Evolutionary conservation across 768 basidiomycete species (phyloP).

Genomic region (Phlebiopsis flavidoalba): DNA sequence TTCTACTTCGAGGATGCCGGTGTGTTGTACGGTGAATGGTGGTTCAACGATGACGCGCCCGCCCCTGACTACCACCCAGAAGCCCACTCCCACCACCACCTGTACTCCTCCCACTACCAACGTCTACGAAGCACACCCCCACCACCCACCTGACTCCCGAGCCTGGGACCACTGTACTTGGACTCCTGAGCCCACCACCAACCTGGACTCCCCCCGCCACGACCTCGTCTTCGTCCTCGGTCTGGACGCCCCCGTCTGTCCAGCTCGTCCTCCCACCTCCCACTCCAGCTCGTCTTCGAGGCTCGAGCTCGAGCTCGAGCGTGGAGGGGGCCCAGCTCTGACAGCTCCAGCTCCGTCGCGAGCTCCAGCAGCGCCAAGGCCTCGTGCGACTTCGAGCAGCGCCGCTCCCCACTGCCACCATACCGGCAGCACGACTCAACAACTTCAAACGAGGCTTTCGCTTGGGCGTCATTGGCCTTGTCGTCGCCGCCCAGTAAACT

Average conservation of each 20-base stretch:
- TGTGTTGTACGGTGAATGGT: constrained; percentile 60
- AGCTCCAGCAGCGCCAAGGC: constrained; percentile 19
- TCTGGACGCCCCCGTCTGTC: constrained; percentile 20
- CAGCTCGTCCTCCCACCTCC: constrained; percentile 6
- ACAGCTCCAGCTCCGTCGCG: constrained; percentile 12
- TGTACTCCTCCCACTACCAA: constrained; percentile 12
- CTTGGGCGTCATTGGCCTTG: constrained; percentile 22
- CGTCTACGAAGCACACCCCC: not conserved
- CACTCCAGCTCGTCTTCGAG: constrained; percentile 8
- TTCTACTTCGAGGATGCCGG: constrained; percentile 48
- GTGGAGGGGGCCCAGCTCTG: not conserved
- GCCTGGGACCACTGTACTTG: not conserved
- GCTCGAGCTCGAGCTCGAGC: not conserved
- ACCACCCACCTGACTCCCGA: not conserved
- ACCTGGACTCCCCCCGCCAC: constrained; percentile 22
- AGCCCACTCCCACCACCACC: constrained; percentile 8
- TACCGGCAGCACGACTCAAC: constrained; percentile 27
- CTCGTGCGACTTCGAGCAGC: constrained; percentile 14
- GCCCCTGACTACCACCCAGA: constrained; percentile 12
- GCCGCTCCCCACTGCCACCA: constrained; percentile 20
- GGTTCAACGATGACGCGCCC: constrained; percentile 36
- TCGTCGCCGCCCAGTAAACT: constrained; percentile 10
- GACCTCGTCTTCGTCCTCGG: constrained; percentile 21
- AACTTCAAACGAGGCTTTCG: constrained; percentile 28
- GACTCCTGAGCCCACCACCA: constrained; percentile 7